Conservation (phyloP, 768 basidiomycete genomes). For the Suillus subluteus region DNA sequence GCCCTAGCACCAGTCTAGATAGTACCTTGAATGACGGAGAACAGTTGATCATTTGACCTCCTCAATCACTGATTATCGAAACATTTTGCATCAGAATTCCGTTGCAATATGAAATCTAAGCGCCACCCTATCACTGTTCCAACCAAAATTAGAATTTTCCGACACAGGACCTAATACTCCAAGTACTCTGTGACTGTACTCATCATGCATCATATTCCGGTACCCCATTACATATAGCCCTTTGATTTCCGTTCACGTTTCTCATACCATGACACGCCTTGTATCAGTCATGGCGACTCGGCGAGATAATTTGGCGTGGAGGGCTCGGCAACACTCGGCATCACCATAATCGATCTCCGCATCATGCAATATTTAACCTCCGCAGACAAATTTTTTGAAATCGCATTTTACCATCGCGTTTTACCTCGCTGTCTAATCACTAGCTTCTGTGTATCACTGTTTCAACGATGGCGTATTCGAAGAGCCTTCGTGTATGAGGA, state of each 20-base stretch:
- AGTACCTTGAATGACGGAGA: too few relatives aligned
- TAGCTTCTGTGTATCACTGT: neutral
- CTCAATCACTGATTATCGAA: too few relatives aligned
- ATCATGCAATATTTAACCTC: neutral
- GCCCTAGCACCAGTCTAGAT: too few relatives aligned
- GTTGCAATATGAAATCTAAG: too few relatives aligned
- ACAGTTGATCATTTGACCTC: too few relatives aligned
- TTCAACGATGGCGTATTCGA: neutral
- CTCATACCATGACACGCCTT: neutral
- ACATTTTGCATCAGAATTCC: too few relatives aligned
- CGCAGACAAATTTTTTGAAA: neutral
- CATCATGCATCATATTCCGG: too few relatives aligned
- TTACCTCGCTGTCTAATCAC: neutral
- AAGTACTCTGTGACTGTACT: too few relatives aligned
- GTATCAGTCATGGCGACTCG: neutral
- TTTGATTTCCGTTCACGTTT: neutral
- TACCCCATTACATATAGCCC: neutral
- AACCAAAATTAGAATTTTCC: too few relatives aligned
- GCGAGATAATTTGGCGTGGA: too few relatives aligned
- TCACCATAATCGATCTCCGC: neutral
- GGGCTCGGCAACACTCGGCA: neutral
- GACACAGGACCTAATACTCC: neutral
- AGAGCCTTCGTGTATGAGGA: neutral
- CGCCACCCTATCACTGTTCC: too few relatives aligned
- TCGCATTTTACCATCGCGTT: neutral